Percentiles rank a stretch among this genome's conserved stretches.
These are phyloP conservation scores for Monilinia fructigena DNA, from an alignment of 2,329 filamentous ascomycete genomes.

Conservation along the genomic window DNA sequence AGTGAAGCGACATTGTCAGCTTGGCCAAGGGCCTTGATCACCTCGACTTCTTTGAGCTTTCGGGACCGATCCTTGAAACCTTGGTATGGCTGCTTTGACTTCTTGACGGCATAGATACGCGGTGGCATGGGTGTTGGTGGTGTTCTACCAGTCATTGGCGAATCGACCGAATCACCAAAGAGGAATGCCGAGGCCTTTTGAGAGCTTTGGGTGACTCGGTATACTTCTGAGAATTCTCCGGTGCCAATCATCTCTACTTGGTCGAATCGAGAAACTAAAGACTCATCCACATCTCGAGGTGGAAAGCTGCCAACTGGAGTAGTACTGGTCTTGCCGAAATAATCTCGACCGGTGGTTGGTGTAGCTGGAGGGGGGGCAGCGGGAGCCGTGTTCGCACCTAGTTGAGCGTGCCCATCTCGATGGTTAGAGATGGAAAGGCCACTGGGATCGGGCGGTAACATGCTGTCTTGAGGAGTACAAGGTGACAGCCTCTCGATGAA, in stretches of 20 bases:
- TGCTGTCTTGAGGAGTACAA: conserved; percentile 74
- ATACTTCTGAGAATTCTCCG: conserved; percentile 93
- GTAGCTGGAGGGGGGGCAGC: conserved; percentile 70
- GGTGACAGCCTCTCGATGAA: conserved; percentile 56
- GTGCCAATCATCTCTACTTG: conserved; percentile 78
- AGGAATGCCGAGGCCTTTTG: conserved; percentile 45
- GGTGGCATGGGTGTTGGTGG: conserved; percentile 54
- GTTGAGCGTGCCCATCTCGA: conserved; percentile 38
- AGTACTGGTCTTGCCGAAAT: conserved; percentile 59
- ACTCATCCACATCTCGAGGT: conserved; percentile 72
- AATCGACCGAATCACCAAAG: conserved; percentile 44
- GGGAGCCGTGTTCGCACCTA: conserved; percentile 42
- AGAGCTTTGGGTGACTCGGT: conserved; percentile 61
- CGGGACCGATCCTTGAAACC: conserved; percentile 77
- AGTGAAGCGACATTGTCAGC: conserved; percentile 83
- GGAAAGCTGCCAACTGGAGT: conserved; percentile 68
- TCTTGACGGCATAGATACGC: conserved; percentile 88
- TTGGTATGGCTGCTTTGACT: conserved; percentile 75
- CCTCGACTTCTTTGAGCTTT: conserved; percentile 80
- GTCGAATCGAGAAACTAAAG: conserved; percentile 72
- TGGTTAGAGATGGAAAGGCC: conserved; percentile 76
- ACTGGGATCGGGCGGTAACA: conserved; percentile 77
- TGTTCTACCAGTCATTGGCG: conserved; percentile 49
- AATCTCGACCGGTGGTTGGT: conserved; percentile 63
- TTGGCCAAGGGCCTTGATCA: conserved; percentile 72